These are phyloP conservation scores for Phytophthora pinifolia DNA, from an alignment of 352 stramenopile species.

Conservation along the genomic window DNA sequence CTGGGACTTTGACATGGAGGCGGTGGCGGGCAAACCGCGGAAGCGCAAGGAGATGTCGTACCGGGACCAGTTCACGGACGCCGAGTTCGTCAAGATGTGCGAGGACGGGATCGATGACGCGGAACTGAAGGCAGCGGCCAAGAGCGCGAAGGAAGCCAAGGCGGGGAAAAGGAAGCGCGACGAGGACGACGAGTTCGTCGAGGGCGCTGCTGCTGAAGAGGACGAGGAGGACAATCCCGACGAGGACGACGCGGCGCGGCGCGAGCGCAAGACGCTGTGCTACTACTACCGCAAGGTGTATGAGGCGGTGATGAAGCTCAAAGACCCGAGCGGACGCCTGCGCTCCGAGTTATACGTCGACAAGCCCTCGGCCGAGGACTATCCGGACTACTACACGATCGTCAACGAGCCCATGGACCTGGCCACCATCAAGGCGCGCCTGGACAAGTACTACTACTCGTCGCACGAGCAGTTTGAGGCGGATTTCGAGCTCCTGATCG, in stretches of 20 bases:
- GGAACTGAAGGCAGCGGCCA: slow-evolving; percentile 21
- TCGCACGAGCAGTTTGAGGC: slow-evolving; percentile 68
- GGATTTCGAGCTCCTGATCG: slow-evolving; percentile 86
- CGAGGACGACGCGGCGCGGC: slow-evolving; percentile 49
- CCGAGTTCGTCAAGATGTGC: slow-evolving; percentile 88
- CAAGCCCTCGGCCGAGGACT: slow-evolving; percentile 76
- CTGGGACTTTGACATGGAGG: slow-evolving; percentile 65
- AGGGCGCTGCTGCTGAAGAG: slow-evolving; percentile 24
- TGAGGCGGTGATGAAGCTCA: slow-evolving; percentile 80
- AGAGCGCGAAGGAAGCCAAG: slow-evolving; percentile 26
- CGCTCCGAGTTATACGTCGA: slow-evolving; percentile 77
- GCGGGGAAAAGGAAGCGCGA: slow-evolving; percentile 37
- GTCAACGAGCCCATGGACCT: slow-evolving; percentile 89
- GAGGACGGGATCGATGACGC: slow-evolving; percentile 76
- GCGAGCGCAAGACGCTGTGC: slow-evolving; percentile 65
- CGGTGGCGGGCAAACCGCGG: slow-evolving; percentile 45
- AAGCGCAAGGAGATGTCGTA: slow-evolving; percentile 89
- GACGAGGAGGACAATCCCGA: slow-evolving; percentile 27
- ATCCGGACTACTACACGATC: slow-evolving; percentile 91
- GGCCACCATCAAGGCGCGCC: slow-evolving; percentile 80
- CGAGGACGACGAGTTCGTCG: slow-evolving; percentile 25
- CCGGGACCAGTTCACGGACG: slow-evolving; percentile 82
- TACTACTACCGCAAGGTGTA: slow-evolving; percentile 88
- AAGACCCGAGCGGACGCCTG: slow-evolving; percentile 64
- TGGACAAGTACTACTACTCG: slow-evolving; percentile 66